phyloP scores from a whole-genome alignment of 1,284 basidiomycete species.

The Heterobasidion occidentale region DNA sequence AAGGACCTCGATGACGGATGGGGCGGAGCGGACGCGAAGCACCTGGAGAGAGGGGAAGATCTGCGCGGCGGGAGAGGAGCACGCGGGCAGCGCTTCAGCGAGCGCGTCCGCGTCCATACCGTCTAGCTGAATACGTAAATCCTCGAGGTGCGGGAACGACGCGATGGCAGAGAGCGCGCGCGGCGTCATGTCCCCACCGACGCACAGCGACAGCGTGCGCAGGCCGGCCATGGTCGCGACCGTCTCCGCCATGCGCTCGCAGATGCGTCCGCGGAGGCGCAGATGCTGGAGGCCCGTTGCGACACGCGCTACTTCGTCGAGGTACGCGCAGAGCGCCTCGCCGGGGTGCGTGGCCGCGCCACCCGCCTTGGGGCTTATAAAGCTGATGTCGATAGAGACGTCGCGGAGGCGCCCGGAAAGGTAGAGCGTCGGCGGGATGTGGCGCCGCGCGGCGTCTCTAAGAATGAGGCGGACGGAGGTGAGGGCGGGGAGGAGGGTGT shows the following conservation, averaged over 20 bases:
- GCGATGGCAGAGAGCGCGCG: slow-evolving; percentile 34
- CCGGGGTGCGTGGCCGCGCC: slow-evolving; percentile 2
- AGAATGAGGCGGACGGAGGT: slow-evolving; percentile 30
- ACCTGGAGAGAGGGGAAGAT: slow-evolving; percentile 35
- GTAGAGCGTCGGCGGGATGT: slow-evolving; percentile 20
- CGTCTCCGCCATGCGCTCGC: slow-evolving; percentile 24
- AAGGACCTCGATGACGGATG: slow-evolving; percentile 21
- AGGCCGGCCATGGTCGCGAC: slow-evolving; percentile 32
- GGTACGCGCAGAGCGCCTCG: slow-evolving; percentile 10
- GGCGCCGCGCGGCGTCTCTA: slow-evolving; percentile 19
- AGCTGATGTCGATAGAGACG: slow-evolving; percentile 38
- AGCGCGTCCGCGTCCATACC: slow-evolving; percentile 29
- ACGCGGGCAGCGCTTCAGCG: slow-evolving; percentile 14
- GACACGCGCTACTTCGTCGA: slow-evolving; percentile 14
- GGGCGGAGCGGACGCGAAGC: slow-evolving; percentile 34
- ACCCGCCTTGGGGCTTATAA: slow-evolving; percentile 14
- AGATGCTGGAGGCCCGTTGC: slow-evolving; percentile 28
- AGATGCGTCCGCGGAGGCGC: slow-evolving; percentile 38
- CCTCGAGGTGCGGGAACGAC: slow-evolving; percentile 30
- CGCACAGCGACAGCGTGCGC: slow-evolving; percentile 33
- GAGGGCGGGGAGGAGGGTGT: slow-evolving; percentile 19
- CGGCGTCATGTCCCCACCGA: slow-evolving; percentile 31
- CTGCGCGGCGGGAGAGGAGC: not conserved
- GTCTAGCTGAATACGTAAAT: slow-evolving; percentile 42
- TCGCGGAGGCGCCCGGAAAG: slow-evolving; percentile 29